A percentile compares a stretch with the other conserved stretches of the same genome.
Conservation (phyloP, 768 basidiomycete species). For the Gelatoporia subvermispora region DNA sequence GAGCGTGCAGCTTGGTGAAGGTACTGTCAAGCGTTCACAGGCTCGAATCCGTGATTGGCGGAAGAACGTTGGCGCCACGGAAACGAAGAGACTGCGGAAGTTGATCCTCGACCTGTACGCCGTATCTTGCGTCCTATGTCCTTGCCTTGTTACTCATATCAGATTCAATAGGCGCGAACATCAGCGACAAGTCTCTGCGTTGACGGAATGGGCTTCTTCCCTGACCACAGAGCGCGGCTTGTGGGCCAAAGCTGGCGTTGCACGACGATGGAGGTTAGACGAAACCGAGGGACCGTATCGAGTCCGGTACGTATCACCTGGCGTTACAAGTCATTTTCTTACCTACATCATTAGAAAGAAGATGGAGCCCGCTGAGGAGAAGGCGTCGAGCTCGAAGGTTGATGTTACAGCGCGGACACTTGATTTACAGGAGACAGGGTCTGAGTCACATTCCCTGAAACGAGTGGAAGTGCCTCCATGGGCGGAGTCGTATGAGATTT, state of each 20-base stretch:
- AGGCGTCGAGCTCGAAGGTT: conserved; percentile 39
- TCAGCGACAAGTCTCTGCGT: conserved; percentile 57
- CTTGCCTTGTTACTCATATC: neutral
- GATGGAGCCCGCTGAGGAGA: conserved; percentile 58
- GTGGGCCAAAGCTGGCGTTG: conserved; percentile 58
- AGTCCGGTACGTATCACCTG: conserved; percentile 49
- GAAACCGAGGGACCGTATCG: conserved; percentile 91
- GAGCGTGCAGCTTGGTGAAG: conserved; percentile 60
- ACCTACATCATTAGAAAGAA: conserved; percentile 53
- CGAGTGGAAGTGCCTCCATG: conserved; percentile 67
- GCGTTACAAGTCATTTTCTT: neutral
- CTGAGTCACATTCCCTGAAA: conserved; percentile 43
- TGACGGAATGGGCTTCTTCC: conserved; percentile 57
- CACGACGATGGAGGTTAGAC: conserved; percentile 70
- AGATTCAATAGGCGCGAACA: conserved; percentile 63
- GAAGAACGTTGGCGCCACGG: conserved; percentile 59
- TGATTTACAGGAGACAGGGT: conserved; percentile 47
- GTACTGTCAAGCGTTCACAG: conserved; percentile 58
- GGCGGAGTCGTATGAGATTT: conserved; percentile 68
- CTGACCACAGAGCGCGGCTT: conserved; percentile 76
- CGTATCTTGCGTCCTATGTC: neutral
- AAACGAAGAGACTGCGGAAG: conserved; percentile 69
- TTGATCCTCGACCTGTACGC: conserved; percentile 68
- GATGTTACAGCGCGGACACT: conserved; percentile 40
- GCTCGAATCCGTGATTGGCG: conserved; percentile 69